Evolutionary conservation across 805 yeast species (phyloP).

Genomic region (Cyberlindnera xishuangbannaensis): DNA sequence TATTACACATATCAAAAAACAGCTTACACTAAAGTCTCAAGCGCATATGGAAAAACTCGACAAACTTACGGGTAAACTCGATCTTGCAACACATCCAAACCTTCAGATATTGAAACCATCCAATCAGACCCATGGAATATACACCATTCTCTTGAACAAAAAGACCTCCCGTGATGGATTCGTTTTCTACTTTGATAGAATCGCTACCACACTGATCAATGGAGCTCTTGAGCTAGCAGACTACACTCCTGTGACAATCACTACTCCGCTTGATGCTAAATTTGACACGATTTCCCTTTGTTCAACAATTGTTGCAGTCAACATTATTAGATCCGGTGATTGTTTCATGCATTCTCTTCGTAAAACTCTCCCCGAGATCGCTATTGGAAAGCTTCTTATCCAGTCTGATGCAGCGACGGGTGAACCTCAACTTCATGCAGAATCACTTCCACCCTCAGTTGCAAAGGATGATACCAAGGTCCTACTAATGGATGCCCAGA

Average conservation of each 20-base stretch:
- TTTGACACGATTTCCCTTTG: constrained; percentile 26
- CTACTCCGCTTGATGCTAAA: constrained; percentile 38
- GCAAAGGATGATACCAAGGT: constrained; percentile 34
- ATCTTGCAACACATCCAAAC: constrained; percentile 18
- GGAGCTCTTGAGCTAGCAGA: constrained; percentile 54
- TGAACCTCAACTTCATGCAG: constrained; percentile 89
- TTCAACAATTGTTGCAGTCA: constrained; percentile 62
- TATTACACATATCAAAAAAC: constrained; percentile 72
- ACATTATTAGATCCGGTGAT: constrained; percentile 86
- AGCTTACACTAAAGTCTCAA: constrained; percentile 56
- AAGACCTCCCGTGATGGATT: constrained; percentile 65
- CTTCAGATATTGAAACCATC: constrained; percentile 34
- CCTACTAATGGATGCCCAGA: constrained; percentile 78
- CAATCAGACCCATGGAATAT: constrained; percentile 67
- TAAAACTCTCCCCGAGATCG: constrained; percentile 69
- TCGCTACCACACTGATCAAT: constrained; percentile 67
- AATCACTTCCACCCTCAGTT: constrained; percentile 51
- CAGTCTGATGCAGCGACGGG: constrained; percentile 88
- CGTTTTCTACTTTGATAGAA: constrained; percentile 77
- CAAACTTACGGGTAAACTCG: constrained; percentile 41
- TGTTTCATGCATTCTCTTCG: constrained; percentile 79
- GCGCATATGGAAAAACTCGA: constrained; percentile 62
- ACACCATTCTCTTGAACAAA: constrained; percentile 58
- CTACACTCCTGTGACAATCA: constrained; percentile 31
- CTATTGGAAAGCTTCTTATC: constrained; percentile 77